These are phyloP conservation scores for Clathrus columnatus DNA, from an alignment of 768 basidiomycete species.

Conservation along the genomic window DNA sequence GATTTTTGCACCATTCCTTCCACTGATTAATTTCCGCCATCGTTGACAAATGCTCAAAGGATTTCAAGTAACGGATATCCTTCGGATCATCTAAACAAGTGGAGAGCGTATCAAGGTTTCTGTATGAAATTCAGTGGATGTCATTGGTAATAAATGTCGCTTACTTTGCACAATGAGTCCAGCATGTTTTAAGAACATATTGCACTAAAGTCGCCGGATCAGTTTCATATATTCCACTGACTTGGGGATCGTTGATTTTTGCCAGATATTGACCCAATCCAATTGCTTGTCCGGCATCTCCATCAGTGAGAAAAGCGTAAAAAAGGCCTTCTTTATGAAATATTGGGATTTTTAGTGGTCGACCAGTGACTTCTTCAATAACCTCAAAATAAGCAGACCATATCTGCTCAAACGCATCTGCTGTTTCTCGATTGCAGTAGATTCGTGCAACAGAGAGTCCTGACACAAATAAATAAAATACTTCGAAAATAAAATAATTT, in stretches of 20 bases:
- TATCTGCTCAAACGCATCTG: conserved; percentile 12
- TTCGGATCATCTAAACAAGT: not conserved
- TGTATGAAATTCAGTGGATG: conserved; percentile 9
- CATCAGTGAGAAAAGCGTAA: conserved; percentile 15
- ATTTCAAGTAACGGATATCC: conserved; percentile 2
- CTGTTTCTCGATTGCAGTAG: conserved; percentile 14
- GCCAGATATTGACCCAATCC: conserved; percentile 13
- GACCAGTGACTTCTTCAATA: conserved; percentile 14
- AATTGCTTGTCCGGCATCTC: conserved; percentile 17
- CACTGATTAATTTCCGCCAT: conserved; percentile 11
- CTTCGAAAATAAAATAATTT: not conserved
- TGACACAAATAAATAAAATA: not conserved
- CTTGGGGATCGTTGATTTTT: conserved; percentile 10
- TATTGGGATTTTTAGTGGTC: conserved; percentile 16
- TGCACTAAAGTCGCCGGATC: conserved; percentile 13
- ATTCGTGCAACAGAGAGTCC: conserved; percentile 15
- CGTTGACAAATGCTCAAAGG: conserved; percentile 6
- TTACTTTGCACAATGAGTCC: conserved; percentile 16
- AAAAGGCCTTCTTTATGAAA: conserved; percentile 16
- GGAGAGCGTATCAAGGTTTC: not conserved
- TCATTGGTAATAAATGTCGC: not conserved
- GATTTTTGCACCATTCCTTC: conserved; percentile 12
- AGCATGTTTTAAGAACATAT: conserved; percentile 14
- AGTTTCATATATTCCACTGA: conserved; percentile 14
- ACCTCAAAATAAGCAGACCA: conserved; percentile 16